Percentiles rank a stretch among this genome's conserved stretches.
Evolutionary conservation across 495 filamentous ascomycete genomes (phyloP).

Genomic region (Aspergillus nidulans): DNA sequence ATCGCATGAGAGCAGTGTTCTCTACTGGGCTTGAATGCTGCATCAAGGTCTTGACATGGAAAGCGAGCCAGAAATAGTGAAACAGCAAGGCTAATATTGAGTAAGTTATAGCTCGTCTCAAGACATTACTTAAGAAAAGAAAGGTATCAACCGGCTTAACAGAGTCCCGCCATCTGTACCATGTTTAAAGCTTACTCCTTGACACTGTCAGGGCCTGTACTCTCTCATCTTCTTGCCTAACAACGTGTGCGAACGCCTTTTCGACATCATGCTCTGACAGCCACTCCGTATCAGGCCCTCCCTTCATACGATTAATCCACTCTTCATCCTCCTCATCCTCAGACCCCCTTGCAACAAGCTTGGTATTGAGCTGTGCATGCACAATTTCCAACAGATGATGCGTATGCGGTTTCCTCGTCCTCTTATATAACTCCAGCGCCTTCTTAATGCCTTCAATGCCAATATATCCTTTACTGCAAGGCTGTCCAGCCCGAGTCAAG

Average conservation of each 20-base stretch:
- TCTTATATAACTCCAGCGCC: slow-evolving; percentile 36
- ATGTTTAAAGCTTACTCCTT: background rate
- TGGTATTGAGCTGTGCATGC: slow-evolving; percentile 31
- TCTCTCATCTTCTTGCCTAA: background rate
- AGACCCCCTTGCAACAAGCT: slow-evolving; percentile 13
- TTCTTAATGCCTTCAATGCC: slow-evolving; percentile 10
- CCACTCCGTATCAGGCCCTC: slow-evolving; percentile 36
- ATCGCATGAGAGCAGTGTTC: too few species aligned
- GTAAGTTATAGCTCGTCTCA: too few species aligned
- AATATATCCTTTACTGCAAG: slow-evolving; percentile 5
- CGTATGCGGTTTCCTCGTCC: slow-evolving; percentile 39
- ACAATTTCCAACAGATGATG: slow-evolving; percentile 36
- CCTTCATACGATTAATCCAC: slow-evolving; percentile 32
- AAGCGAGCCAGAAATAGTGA: too few species aligned
- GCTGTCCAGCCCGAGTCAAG: slow-evolving; percentile 11
- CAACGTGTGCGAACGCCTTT: slow-evolving; percentile 24
- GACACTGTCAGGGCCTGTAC: background rate
- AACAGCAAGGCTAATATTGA: too few species aligned
- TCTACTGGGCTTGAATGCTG: too few species aligned
- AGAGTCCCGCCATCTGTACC: too few species aligned
- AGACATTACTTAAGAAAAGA: too few species aligned
- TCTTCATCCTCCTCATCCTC: slow-evolving; percentile 31
- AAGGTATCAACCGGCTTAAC: too few species aligned
- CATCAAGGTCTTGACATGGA: too few species aligned
- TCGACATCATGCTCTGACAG: slow-evolving; percentile 47